Base-by-base conservation (phyloP, 2,329 filamentous ascomycete genomes). In the Trichoderma sp. region DNA sequence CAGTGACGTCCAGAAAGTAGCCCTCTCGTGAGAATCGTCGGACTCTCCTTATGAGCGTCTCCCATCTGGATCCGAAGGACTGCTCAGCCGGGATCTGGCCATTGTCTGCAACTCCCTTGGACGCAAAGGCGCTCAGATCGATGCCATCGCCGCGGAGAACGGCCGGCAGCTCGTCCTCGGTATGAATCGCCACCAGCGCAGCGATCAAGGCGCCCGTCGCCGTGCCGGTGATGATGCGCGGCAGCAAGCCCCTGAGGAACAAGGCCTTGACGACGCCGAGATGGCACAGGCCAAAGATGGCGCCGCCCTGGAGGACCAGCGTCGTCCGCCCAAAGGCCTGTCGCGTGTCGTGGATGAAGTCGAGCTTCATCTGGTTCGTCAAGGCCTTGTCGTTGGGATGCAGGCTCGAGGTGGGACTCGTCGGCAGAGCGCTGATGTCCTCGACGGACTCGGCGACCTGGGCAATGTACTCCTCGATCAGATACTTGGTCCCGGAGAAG, bases 211-310 rank as follows among this genome's bases (percentile, higher is more conserved):
- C 94, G 15, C 94, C 94, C 0, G 92, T 96, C 4, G 90, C 93
- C 1, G 92, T 96, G 9, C 94, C 94, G 0, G 92, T 92, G 70
- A 98, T 93, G 71, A 97, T 96, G 50, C 92, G 86, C 4, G 95
- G 94, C 52, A 97, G 81, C 17, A 97, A 79, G 0, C 91, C 91
- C 30, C 90, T 86, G 43, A 93, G 78, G 76, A 93, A 91, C 47
- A 97, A 80, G 2, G 93, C 93, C 74, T 94, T 96, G 45, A 96
- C 91, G 6, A 97, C 92, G 7, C 93, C 93, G 5, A 97, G 77
- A 76, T 97, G 94, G 71, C 92, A 97, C 10, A 97, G 79, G 2
- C 93, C 93, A 72, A 97, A 97, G 65, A 96, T 94, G 48, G 92
- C 91, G 15, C 94, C 93, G 55, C 93, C 93, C 75, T 97, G 93